These are phyloP conservation scores for Tylopilus microsporus DNA, from an alignment of 1,284 basidiomycete genomes.

Conservation along the genomic window DNA sequence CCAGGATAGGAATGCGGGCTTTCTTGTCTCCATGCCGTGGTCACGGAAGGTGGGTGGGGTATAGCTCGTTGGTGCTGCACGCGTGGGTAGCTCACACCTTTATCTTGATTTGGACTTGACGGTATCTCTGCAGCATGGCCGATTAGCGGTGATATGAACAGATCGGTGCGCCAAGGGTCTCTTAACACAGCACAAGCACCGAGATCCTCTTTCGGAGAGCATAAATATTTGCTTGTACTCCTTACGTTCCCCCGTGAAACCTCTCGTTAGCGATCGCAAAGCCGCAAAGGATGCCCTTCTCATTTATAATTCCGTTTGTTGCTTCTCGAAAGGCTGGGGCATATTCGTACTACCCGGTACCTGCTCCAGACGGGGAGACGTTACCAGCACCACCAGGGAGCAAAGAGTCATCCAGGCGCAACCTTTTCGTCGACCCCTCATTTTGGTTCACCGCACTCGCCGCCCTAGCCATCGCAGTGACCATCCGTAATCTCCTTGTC, in stretches of 20 bases:
- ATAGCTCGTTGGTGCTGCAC: neutral
- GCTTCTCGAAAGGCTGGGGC: neutral
- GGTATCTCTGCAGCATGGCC: neutral
- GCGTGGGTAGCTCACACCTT: neutral
- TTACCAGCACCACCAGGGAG: conserved; percentile 1
- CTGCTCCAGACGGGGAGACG: conserved; percentile 20
- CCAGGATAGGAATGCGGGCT: conserved; percentile 3
- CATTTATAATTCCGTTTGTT: conserved; percentile 3
- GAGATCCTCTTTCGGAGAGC: neutral
- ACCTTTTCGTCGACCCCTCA: conserved; percentile 10
- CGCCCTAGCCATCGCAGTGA: conserved; percentile 19
- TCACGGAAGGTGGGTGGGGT: neutral
- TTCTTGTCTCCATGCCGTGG: conserved; percentile 14
- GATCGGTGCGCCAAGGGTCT: neutral
- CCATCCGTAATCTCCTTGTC: conserved; percentile 23
- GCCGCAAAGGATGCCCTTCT: conserved; percentile 10
- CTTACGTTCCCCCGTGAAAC: neutral
- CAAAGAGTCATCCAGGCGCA: neutral
- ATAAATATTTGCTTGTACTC: neutral
- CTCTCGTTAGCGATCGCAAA: neutral
- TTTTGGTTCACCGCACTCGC: conserved; percentile 22
- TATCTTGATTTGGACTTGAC: conserved; percentile 6
- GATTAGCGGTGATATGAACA: neutral
- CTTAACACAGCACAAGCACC: conserved; percentile 11
- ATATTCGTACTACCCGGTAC: conserved; percentile 16